phyloP scores from a whole-genome alignment of 768 basidiomycete genomes.

The Pisolithus tinctorius region DNA sequence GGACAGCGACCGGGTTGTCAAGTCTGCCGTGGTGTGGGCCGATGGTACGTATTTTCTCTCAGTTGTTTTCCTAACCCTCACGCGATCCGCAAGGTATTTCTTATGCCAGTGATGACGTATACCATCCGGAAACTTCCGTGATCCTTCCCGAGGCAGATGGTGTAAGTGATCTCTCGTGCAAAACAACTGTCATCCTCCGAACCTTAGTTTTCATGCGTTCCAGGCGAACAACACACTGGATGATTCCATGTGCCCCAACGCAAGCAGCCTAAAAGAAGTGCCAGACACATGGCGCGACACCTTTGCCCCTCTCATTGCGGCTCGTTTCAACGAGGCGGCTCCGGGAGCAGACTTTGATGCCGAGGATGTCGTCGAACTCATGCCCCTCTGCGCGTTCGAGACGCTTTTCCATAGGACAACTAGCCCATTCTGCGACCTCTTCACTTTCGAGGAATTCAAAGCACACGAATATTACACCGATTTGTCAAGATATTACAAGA shows the following conservation, averaged over 20 bases:
- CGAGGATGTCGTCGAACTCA: conserved; percentile 50
- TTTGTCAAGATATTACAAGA: conserved; percentile 72
- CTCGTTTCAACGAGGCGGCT: conserved; percentile 52
- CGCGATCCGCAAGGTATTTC: conserved; percentile 48
- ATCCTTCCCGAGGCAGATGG: conserved; percentile 40
- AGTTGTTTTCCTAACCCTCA: background rate
- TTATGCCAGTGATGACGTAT: conserved; percentile 38
- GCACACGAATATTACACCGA: conserved; percentile 67
- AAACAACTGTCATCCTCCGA: background rate
- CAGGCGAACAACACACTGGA: conserved; percentile 66
- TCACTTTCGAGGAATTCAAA: conserved; percentile 54
- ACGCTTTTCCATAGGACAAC: conserved; percentile 43
- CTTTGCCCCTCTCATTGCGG: conserved; percentile 50
- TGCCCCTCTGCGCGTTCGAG: conserved; percentile 78
- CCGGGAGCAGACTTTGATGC: conserved; percentile 55
- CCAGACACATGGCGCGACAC: conserved; percentile 47
- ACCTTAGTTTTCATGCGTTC: conserved; percentile 4
- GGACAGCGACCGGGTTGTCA: conserved; percentile 50
- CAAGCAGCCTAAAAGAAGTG: conserved; percentile 37
- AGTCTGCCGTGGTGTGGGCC: conserved; percentile 66
- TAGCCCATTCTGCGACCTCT: conserved; percentile 73
- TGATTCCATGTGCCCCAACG: conserved; percentile 56
- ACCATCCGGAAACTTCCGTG: conserved; percentile 46
- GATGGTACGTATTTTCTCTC: conserved; percentile 34
- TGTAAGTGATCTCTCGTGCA: conserved; percentile 28